Evolutionary conservation across 495 filamentous ascomycete genomes (phyloP).

Genomic region (Parachaetomium inaequale): DNA sequence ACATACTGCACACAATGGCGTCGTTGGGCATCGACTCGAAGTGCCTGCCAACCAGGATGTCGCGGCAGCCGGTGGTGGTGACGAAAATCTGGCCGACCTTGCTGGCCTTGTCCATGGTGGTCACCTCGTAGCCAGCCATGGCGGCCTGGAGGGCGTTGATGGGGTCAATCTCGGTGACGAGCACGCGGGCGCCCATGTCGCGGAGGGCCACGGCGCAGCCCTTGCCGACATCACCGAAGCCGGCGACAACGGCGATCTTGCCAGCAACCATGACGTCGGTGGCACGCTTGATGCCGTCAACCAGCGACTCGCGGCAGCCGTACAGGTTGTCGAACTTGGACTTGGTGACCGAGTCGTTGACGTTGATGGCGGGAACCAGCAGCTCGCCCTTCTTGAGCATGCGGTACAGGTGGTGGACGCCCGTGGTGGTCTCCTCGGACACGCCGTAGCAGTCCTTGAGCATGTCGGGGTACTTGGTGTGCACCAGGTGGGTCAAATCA

Average conservation of each 20-base stretch:
- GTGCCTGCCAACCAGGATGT: constrained; percentile 88
- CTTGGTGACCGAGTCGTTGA: constrained; percentile 99
- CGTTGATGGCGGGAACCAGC: constrained; percentile 94
- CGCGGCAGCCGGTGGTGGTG: constrained; percentile 98
- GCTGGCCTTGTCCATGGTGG: constrained; percentile 95
- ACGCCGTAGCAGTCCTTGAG: constrained; percentile 96
- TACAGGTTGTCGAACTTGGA: constrained; percentile 99
- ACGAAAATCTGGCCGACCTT: constrained; percentile 92
- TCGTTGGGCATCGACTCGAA: constrained; percentile 98
- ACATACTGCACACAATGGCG: constrained; percentile 97
- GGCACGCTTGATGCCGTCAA: constrained; percentile 99
- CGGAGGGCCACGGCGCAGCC: constrained; percentile 93
- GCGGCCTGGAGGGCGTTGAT: constrained; percentile 99
- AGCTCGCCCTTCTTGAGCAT: constrained; percentile 93
- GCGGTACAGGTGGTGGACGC: constrained; percentile 97
- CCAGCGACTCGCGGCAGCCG: constrained; percentile 97
- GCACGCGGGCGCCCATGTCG: constrained; percentile 94
- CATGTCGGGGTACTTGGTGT: constrained; percentile 97
- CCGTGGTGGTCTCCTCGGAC: constrained; percentile 98
- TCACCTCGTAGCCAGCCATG: constrained; percentile 94
- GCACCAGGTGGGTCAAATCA: constrained; percentile 93
- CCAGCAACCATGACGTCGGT: constrained; percentile 99
- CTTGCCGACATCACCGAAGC: constrained; percentile 99
- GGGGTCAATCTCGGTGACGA: constrained; percentile 96
- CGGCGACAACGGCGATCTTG: constrained; percentile 95